Evolutionary conservation across 2,329 filamentous ascomycete genomes (phyloP).

Genomic region (Sporothrix pallida): DNA sequence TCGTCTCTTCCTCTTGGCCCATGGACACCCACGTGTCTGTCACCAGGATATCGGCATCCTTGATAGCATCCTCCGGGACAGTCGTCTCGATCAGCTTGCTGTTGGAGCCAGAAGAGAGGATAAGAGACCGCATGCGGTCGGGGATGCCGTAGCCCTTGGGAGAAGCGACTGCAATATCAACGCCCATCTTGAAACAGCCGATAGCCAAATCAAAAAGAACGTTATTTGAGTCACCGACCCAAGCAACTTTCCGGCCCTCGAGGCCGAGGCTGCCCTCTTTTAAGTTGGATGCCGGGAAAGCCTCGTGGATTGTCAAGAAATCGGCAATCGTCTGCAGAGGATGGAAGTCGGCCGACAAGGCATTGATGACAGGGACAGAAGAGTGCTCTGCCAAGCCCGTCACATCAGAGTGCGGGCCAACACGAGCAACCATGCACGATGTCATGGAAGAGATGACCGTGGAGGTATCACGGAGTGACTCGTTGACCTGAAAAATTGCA

Average conservation of each 20-base stretch:
- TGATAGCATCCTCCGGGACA: conserved; percentile 82
- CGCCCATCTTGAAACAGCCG: conserved; percentile 82
- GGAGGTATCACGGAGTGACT: conserved; percentile 91
- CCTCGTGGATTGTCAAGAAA: conserved; percentile 86
- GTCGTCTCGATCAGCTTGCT: conserved; percentile 77
- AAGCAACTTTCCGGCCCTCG: conserved; percentile 86
- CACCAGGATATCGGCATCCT: conserved; percentile 84
- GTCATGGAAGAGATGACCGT: conserved; percentile 94
- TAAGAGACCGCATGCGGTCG: conserved; percentile 72
- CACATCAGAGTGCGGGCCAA: conserved; percentile 78
- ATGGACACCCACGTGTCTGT: conserved; percentile 99
- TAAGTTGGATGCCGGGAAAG: conserved; percentile 60
- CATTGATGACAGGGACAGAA: conserved; percentile 82
- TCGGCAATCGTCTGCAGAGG: conserved; percentile 94
- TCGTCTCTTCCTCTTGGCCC: conserved; percentile 89
- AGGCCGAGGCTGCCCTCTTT: conserved; percentile 63
- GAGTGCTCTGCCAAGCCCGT: conserved; percentile 72
- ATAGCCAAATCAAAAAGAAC: conserved; percentile 94
- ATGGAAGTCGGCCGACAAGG: conserved; percentile 88
- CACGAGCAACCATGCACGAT: conserved; percentile 79
- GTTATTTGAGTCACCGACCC: conserved; percentile 97
- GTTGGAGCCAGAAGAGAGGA: conserved; percentile 61
- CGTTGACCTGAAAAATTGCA: conserved; percentile 69
- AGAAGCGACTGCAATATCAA: conserved; percentile 85
- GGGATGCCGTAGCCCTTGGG: conserved; percentile 86